A percentile compares a stretch with the other conserved stretches of the same genome.
These are phyloP conservation scores for Mucor indicus DNA, from an alignment of 371 early-diverging fungal genomes.

Conservation along the genomic window DNA sequence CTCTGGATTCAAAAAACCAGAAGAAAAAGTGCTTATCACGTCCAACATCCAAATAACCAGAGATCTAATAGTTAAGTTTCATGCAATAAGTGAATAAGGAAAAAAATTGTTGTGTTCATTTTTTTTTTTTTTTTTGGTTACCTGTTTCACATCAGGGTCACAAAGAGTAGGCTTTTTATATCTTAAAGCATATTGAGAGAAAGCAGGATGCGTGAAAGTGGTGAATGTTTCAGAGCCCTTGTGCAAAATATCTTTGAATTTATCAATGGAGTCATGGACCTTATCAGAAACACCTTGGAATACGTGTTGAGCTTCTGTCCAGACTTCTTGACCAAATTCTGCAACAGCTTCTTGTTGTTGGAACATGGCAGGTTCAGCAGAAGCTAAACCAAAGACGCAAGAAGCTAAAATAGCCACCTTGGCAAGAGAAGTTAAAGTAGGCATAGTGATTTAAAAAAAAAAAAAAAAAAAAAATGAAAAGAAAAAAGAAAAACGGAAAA, in stretches of 20 bases:
- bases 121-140: conserved; percentile 8
- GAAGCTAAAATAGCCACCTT: conserved; percentile 20
- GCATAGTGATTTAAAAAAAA: conserved; percentile 20
- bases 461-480: conserved; percentile 1
- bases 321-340: conserved; percentile 20
- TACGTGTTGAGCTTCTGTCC: conserved; percentile 26
- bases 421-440: conserved; percentile 20
- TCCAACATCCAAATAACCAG: conserved; percentile 75
- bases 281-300: conserved; percentile 10
- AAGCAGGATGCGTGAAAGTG: conserved; percentile 56
- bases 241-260: conserved; percentile 19
- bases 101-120: neutral
- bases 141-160: conserved; percentile 39
- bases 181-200: conserved; percentile 72
- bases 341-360: conserved; percentile 22
- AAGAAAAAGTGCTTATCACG: conserved; percentile 65
- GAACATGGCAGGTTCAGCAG: conserved; percentile 22
- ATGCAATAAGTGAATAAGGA: neutral
- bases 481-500: neutral
- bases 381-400: conserved; percentile 10
- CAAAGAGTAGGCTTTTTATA: conserved; percentile 68
- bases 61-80: conserved; percentile 37
- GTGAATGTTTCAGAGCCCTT: conserved; percentile 24
- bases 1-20: conserved; percentile 70
- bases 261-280: conserved; percentile 9